Conservation (phyloP, 2,329 filamentous ascomycete species). For the Aspergillus hortae region DNA sequence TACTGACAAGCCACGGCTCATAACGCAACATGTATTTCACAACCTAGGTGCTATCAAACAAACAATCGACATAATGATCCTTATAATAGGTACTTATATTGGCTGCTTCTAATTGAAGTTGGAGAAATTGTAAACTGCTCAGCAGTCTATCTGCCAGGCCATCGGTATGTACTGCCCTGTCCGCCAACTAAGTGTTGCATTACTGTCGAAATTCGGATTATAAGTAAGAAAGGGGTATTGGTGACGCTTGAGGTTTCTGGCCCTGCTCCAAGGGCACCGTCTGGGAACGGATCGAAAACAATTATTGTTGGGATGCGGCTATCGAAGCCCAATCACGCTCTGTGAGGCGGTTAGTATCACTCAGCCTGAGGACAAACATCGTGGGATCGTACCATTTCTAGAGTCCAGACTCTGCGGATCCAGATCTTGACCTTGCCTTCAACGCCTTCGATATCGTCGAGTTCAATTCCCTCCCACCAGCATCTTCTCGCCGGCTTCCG, state of each 20-base stretch:
- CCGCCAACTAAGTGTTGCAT: not conserved
- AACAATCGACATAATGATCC: not conserved
- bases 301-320: conserved; percentile 11
- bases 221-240: not conserved
- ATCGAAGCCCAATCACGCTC: conserved; percentile 82
- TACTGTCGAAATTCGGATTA: conserved; percentile 1
- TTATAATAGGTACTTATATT: not conserved
- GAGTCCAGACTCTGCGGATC: conserved; percentile 96
- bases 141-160: not conserved
- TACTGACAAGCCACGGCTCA: too few relatives aligned
- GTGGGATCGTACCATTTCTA: conserved; percentile 71
- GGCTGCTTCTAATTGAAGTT: not conserved
- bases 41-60: not conserved
- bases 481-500: conserved; percentile 91
- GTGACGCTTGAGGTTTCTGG: not conserved
- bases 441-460: conserved; percentile 84
- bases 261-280: not conserved
- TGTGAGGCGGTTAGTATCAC: conserved; percentile 26
- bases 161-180: not conserved
- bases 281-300: not conserved
- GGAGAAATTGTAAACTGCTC: conserved; percentile 7
- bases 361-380: not conserved
- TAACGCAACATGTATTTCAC: too few relatives aligned
- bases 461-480: conserved; percentile 98
- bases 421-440: conserved; percentile 93